Evolutionary conservation across 2,329 filamentous ascomycete genomes (phyloP).

Genomic region (Achaetomium macrosporum): DNA sequence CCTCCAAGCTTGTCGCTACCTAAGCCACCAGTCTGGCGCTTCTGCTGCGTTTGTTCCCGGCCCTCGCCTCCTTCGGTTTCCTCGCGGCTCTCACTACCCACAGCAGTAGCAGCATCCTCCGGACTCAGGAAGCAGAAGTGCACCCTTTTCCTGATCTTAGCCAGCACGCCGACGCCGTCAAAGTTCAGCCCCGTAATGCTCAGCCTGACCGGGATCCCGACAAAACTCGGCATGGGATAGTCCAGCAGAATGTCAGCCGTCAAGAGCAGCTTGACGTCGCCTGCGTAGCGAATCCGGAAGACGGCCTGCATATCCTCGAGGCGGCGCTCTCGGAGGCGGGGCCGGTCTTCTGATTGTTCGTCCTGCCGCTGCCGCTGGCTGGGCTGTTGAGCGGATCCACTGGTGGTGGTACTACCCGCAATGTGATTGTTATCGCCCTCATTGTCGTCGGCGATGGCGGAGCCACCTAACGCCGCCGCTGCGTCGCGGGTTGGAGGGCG

Average conservation of each 20-base stretch:
- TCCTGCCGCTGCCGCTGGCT: neutral
- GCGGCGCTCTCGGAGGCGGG: conserved; percentile 61
- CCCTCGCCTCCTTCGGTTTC: conserved; percentile 35
- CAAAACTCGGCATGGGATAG: conserved; percentile 97
- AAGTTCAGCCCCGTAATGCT: conserved; percentile 94
- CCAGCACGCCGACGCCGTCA: conserved; percentile 87
- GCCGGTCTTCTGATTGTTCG: conserved; percentile 5
- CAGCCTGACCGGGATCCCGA: conserved; percentile 87
- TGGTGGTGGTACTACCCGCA: too few relatives aligned
- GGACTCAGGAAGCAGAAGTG: conserved; percentile 94
- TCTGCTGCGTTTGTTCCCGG: conserved; percentile 23
- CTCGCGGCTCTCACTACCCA: conserved; percentile 36
- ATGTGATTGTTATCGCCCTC: conserved; percentile 13
- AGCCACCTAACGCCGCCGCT: conserved; percentile 28
- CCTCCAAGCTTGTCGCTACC: conserved; percentile 53
- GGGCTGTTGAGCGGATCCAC: neutral
- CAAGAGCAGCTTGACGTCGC: conserved; percentile 78
- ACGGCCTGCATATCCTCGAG: conserved; percentile 89
- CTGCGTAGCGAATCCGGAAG: conserved; percentile 82
- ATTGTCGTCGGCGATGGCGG: conserved; percentile 36
- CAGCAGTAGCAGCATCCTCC: conserved; percentile 76
- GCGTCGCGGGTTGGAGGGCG: conserved; percentile 53
- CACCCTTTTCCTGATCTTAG: conserved; percentile 80
- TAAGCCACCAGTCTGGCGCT: neutral
- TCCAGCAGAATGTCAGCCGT: conserved; percentile 95